Conservation (phyloP, 352 stramenopile genomes). For the Pythium sp. region DNA sequence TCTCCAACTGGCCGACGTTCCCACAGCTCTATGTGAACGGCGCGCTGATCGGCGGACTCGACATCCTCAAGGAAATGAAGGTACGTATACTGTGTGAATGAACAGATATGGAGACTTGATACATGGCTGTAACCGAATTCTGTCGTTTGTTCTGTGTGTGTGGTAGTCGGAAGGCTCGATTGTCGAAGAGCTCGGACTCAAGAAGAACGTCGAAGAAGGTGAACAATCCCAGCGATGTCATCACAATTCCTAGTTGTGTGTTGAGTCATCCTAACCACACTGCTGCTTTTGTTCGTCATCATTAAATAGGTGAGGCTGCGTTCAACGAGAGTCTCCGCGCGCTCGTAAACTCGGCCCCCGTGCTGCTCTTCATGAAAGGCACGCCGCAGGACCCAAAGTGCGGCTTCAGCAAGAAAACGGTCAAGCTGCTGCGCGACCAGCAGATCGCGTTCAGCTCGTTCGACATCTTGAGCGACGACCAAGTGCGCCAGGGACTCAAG, state of each 20-base stretch:
- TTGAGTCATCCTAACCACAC: not conserved
- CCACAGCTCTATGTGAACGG: constrained; percentile 98
- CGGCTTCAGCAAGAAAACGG: constrained; percentile 93
- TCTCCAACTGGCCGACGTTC: constrained; percentile 98
- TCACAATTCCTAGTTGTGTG: not conserved
- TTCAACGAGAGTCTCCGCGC: constrained; percentile 84
- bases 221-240: not conserved
- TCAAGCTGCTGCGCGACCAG: constrained; percentile 88
- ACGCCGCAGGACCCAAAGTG: constrained; percentile 88
- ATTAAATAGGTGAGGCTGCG: constrained; percentile 50
- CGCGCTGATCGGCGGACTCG: constrained; percentile 94
- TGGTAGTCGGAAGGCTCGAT: constrained; percentile 57
- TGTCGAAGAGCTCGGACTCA: constrained; percentile 71
- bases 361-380: constrained; percentile 97
- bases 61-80: constrained; percentile 98
- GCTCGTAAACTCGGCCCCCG: constrained; percentile 85
- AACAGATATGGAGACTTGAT: not conserved
- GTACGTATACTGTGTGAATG: constrained; percentile 14
- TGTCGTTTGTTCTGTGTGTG: not conserved
- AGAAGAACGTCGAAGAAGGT: constrained; percentile 64
- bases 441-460: constrained; percentile 94
- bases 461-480: constrained; percentile 92
- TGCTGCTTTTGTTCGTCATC: not conserved
- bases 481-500: constrained; percentile 96
- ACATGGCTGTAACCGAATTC: not conserved